Conservation (phyloP, 257 asterid genomes). For the Solanum peruvianum region DNA sequence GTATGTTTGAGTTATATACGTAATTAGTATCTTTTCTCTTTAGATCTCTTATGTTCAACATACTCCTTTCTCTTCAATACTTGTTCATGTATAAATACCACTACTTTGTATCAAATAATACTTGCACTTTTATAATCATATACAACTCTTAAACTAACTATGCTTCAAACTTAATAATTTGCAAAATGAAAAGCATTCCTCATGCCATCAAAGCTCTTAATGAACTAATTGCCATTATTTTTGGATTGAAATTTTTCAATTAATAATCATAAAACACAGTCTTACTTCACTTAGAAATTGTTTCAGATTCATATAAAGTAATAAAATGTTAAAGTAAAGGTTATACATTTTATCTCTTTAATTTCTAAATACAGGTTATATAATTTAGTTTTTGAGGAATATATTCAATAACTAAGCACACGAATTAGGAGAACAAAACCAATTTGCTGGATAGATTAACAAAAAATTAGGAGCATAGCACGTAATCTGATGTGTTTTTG, state of each 20-base stretch:
- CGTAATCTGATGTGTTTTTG: neutral
- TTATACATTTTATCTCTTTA: neutral
- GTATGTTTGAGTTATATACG: too few relatives aligned
- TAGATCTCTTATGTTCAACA: neutral
- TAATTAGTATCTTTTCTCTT: neutral
- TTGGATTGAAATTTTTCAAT: neutral
- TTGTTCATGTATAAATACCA: neutral
- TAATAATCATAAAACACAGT: too few relatives aligned
- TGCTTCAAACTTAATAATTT: neutral
- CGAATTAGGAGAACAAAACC: neutral
- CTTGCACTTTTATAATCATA: neutral
- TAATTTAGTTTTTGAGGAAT: neutral
- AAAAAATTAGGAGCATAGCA: neutral
- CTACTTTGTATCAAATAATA: neutral
- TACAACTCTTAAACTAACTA: neutral
- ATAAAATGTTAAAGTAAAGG: neutral
- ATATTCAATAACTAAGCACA: neutral
- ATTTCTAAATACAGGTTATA: neutral
- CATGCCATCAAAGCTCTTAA: neutral
- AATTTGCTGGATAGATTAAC: neutral
- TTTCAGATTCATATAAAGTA: neutral
- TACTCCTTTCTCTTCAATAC: neutral
- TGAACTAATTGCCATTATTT: neutral
- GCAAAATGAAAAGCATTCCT: neutral
- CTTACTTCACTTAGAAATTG: neutral